Base-by-base conservation (phyloP, 352 stramenopile genomes). In the Phytophthora fragariaefolia region DNA sequence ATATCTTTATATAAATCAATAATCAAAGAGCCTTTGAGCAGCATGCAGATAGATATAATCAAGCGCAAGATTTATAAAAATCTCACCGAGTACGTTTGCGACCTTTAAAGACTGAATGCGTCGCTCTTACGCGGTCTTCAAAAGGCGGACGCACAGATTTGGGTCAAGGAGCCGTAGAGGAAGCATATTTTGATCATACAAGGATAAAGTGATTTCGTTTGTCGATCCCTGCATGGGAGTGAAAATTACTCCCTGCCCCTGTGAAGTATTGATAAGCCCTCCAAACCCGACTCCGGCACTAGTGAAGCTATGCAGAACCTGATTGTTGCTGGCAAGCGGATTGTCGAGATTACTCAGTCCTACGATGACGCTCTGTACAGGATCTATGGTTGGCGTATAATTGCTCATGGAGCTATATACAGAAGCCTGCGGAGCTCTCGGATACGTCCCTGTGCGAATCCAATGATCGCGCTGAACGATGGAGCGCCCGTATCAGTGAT, bases 21-120 rank as follows among this genome's bases (percentile, higher is more conserved):
- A 28, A 68, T 36, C 6, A 23, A 1, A 2, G 57, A 73, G 34
- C 48, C 26, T 38, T 30, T 71, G 40, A 48, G 12, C 48, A 66
- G 51, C 1, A 63, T 73, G 57, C 58, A 59, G 36, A 68, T 67
- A 23, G 52, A 73, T 54, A 73, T 73, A 30, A 55, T 50, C 8
- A 23, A 73, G 27, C 5, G 64, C 4, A 67, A 60, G 47, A 63
- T 68, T 12, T 63, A 59, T 20, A 42, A 52, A 1, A 73, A 67
- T 50, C n/a, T 68, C 1, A 68, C 40, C 4, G 52, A 73, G 20
- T 68, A 46, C 42, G 57, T 73, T 9, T 62, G 55, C 43, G 58
- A 63, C 55, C 36, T 68, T 27, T 63, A 60, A 50, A 36, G 12
- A 36, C 6, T 12, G 30, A 12, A 6, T 36, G 30, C 12, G 6